Evolutionary conservation across 257 asterid genomes (phyloP), one percentile per base, ranked within the genome.

Genomic region (Plectranthus barbatus): DNA sequence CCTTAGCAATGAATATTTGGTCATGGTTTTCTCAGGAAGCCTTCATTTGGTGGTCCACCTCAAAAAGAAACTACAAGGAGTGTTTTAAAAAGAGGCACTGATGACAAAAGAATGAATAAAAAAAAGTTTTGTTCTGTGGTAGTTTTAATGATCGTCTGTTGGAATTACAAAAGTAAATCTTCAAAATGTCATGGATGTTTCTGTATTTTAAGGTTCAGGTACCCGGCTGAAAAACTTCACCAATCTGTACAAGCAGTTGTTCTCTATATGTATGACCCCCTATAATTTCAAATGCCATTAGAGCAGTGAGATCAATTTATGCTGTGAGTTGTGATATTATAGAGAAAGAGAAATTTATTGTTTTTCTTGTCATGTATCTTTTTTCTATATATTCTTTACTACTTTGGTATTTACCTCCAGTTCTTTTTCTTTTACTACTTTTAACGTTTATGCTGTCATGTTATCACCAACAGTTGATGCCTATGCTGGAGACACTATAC

Each of bases 401-500:
- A 6, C 36, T 36, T 24, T 60, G 47, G 18, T 31, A 34, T 59
- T 60, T 47, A 53, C 19, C 59, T 21, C 45, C 9, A 11, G 47
- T 69, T 69, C 46, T 52, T 4, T 72, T 23, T 36, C 7, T 31
- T 13, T 31, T 52, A 60, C 50, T 20, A 45, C 56, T 50, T 46
- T 72, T 72, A 67, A 31, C 26, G 15, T 72, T 5, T 75, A 72
- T 62, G 40, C 50, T 55, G 72, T 19, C 48, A 67, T 79, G 55
- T 67, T 63, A 67, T 78, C 68, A 77, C 68, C 7, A 52, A 69
- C 88, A 93, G 99, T 71, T 93, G 81, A 80, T 93, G 88, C 97
- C 99, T 37, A 72, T 93, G 96, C 76, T 93, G 83, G 96, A 90
- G 69, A 84, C 96, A n/a, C 76, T 93, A 10, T 93, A 93, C 75